These are phyloP conservation scores for Phaeosphaeria sp. DNA, from an alignment of 2,329 filamentous ascomycete genomes.

Conservation along the genomic window DNA sequence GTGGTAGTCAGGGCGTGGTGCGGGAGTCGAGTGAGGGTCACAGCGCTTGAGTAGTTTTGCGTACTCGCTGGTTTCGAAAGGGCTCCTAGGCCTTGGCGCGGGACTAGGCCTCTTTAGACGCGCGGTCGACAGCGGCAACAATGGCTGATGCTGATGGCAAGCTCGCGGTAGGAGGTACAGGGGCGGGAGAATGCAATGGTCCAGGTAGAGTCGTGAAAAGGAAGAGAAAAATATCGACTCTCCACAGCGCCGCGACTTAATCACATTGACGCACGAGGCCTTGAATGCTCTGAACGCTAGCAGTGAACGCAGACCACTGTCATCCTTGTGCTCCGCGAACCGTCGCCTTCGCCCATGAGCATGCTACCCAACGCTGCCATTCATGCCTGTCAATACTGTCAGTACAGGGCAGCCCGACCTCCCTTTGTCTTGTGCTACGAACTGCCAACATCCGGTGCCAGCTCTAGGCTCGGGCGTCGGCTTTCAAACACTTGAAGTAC, in stretches of 20 bases:
- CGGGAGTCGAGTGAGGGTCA: constrained; percentile 30
- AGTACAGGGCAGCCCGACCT: too few species aligned
- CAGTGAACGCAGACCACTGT: constrained; percentile 14
- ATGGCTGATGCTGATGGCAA: not conserved
- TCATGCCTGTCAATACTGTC: not conserved
- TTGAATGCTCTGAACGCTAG: not conserved
- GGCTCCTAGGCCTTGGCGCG: constrained; percentile 4
- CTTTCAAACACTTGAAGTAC: constrained; percentile 14
- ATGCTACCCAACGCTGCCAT: not conserved
- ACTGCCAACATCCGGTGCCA: constrained; percentile 1
- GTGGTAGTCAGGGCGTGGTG: constrained; percentile 31
- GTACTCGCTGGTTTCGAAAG: not conserved
- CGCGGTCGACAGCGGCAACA: constrained; percentile 20
- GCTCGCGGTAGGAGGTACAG: not conserved
- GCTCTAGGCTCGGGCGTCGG: constrained; percentile 17
- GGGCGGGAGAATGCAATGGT: too few species aligned
- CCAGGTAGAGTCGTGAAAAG: not conserved
- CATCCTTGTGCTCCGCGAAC: constrained; percentile 17
- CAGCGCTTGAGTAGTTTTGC: constrained; percentile 28
- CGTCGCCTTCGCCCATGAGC: constrained; percentile 8
- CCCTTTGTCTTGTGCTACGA: not conserved
- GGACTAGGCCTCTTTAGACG: constrained; percentile 25
- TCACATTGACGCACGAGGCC: constrained; percentile 6
- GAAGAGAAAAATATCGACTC: too few species aligned
- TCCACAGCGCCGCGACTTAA: not conserved